Evolutionary conservation across 768 basidiomycete genomes (phyloP).

Genomic region (Gymnopilus dilepis): DNA sequence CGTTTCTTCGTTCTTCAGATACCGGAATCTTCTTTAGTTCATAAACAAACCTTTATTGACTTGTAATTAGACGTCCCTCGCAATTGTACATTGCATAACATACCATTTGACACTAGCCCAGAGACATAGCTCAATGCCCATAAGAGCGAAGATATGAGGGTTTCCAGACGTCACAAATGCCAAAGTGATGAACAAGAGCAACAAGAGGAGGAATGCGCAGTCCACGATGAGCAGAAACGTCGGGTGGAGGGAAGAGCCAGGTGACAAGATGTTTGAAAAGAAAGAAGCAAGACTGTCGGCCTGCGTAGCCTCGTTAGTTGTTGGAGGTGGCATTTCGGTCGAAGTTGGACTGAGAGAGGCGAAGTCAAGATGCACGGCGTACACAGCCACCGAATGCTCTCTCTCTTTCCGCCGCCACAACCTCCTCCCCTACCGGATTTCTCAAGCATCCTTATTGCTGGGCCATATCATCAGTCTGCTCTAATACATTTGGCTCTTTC

Average conservation of each 20-base stretch:
- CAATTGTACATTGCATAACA: slow-evolving; percentile 23
- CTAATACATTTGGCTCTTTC: slow-evolving; percentile 73
- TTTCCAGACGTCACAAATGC: slow-evolving; percentile 67
- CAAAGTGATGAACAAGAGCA: slow-evolving; percentile 63
- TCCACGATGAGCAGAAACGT: slow-evolving; percentile 70
- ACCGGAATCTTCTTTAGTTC: slow-evolving; percentile 54
- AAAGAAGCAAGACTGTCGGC: slow-evolving; percentile 31
- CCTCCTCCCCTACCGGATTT: slow-evolving; percentile 52
- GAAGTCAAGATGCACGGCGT: not conserved
- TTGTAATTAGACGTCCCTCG: slow-evolving; percentile 16
- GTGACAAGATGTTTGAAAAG: slow-evolving; percentile 64
- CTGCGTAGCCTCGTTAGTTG: not conserved
- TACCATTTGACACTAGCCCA: slow-evolving; percentile 88
- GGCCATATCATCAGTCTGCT: slow-evolving; percentile 68
- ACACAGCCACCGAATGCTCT: slow-evolving; percentile 31
- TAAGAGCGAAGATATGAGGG: slow-evolving; percentile 69
- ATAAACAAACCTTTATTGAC: slow-evolving; percentile 60
- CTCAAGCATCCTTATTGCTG: slow-evolving; percentile 64
- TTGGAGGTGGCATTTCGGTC: not conserved
- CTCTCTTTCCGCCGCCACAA: slow-evolving; percentile 35
- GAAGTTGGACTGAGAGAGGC: not conserved
- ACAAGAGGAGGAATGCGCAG: slow-evolving; percentile 59
- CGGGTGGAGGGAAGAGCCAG: slow-evolving; percentile 80
- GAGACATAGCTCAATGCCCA: slow-evolving; percentile 66
- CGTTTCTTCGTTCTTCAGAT: slow-evolving; percentile 8